Evolutionary conservation across 2,329 filamentous ascomycete genomes (phyloP), one percentile per base, ranked within the genome.

Genomic region (Neofusicoccum laricinum): DNA sequence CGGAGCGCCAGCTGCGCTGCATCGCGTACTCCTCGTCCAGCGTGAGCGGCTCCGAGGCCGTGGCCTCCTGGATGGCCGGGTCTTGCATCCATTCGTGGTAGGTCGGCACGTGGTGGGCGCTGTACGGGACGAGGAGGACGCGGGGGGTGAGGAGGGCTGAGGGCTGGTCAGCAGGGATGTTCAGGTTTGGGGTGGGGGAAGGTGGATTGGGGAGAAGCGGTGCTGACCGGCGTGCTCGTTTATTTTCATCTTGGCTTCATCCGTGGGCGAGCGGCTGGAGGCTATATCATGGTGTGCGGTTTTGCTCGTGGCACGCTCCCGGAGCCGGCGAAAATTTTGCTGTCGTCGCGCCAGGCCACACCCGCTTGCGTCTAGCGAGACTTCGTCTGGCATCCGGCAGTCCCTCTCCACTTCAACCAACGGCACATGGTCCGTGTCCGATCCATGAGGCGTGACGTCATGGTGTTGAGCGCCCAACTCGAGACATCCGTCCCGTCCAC

Each of bases 31-130:
- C 94, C 73, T 97, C 90, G 0, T 86, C 82, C 0, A 97, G 81
- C 0, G 85, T 88, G 58, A 98, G 84, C 0, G 89, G 91, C 67
- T 97, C 93, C 0, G 93, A 97, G 0, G 94, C 93, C 0, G 94
- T 98, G 62, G 90, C 89, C 77, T 88, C 82, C 79, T 90, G 93
- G 43, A 97, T 90, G 51, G 87, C 85, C 6, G 43, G 84, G 71
- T 95, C 89, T 80, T 93, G 85, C 93, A 98, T 97, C 94, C 94
- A 98, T 71, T 83, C 80, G 74, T 97, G 92, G 75, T 97, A 97
- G 41, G 84, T 88, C 15, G 84, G 83, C 25, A 98, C 94, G 80
- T 97, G 94, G 72, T 88, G 90, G 41, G 83, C 78, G 67, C 89
- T 89, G 77, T 97, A 97, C 0, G 93, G 93, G 10, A 97, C 92